phyloP scores from a whole-genome alignment of 305 asterid species.

The Fraxinus sp. region DNA sequence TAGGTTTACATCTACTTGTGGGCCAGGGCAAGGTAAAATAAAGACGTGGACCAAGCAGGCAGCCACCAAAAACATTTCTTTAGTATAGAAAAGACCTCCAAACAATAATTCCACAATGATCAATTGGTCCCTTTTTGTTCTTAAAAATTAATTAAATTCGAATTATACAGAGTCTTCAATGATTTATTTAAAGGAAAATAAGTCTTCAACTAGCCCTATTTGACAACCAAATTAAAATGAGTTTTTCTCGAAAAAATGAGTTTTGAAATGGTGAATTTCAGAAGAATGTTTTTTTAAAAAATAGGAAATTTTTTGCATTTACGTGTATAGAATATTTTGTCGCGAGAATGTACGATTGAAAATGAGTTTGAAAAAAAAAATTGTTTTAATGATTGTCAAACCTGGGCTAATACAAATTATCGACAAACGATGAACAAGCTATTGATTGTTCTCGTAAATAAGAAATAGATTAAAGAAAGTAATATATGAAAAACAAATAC shows the following conservation, averaged over 20 bases:
- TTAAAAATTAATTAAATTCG: background rate
- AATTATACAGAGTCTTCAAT: background rate
- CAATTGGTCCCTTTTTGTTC: background rate
- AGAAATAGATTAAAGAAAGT: background rate
- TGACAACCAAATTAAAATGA: too few relatives aligned
- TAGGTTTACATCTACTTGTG: background rate
- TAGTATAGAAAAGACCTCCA: background rate
- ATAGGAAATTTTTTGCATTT: too few relatives aligned
- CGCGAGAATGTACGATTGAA: too few relatives aligned
- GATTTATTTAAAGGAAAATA: background rate
- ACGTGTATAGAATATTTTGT: too few relatives aligned
- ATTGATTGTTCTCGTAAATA: background rate
- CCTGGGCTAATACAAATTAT: background rate
- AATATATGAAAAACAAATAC: background rate
- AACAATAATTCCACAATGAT: background rate
- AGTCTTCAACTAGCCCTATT: background rate
- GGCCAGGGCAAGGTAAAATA: background rate
- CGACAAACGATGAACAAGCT: background rate
- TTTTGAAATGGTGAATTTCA: too few relatives aligned
- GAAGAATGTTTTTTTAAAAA: too few relatives aligned
- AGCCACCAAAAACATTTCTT: background rate
- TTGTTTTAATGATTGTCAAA: too few relatives aligned
- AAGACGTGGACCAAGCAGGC: slow-evolving; percentile 7
- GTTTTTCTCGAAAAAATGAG: too few relatives aligned
- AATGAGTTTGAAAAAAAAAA: too few relatives aligned